These are phyloP conservation scores for Cytauxzoon felis DNA, from an alignment of 169 alveolate species.

Conservation along the genomic window DNA sequence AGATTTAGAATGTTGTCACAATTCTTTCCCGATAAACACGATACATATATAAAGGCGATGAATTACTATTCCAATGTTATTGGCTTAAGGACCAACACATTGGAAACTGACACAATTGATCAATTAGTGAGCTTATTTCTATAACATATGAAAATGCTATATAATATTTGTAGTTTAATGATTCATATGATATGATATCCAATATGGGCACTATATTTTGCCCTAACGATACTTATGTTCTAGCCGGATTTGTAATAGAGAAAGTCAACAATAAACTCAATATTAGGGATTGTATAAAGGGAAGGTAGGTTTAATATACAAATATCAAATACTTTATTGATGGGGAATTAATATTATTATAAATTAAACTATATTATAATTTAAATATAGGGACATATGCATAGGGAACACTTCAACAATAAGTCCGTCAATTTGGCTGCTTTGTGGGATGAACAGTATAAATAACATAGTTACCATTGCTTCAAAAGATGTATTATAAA, in stretches of 20 bases:
- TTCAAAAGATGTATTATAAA: not conserved
- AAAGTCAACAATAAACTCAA: not conserved
- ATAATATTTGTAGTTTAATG: not conserved
- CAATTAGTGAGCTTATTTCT: not conserved
- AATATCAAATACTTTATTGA: not conserved
- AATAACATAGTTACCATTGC: not conserved
- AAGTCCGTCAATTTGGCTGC: not conserved
- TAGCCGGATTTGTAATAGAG: not conserved
- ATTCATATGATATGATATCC: not conserved
- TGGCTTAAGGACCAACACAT: not conserved
- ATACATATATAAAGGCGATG: slow-evolving; percentile 25
- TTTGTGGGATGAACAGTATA: not conserved
- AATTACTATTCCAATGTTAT: slow-evolving; percentile 21
- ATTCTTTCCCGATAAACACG: slow-evolving; percentile 47
- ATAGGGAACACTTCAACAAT: too few species aligned
- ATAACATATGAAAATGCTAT: not conserved
- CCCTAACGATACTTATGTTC: not conserved
- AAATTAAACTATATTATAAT: too few species aligned
- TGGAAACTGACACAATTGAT: not conserved
- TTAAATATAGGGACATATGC: not conserved
- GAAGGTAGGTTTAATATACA: not conserved
- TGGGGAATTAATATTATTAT: too few species aligned
- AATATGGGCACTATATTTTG: not conserved
- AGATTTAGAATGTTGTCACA: slow-evolving; percentile 20
- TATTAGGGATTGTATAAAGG: not conserved